phyloP scores from a whole-genome alignment of 352 stramenopile species.

The Thalassiosira hispida region DNA sequence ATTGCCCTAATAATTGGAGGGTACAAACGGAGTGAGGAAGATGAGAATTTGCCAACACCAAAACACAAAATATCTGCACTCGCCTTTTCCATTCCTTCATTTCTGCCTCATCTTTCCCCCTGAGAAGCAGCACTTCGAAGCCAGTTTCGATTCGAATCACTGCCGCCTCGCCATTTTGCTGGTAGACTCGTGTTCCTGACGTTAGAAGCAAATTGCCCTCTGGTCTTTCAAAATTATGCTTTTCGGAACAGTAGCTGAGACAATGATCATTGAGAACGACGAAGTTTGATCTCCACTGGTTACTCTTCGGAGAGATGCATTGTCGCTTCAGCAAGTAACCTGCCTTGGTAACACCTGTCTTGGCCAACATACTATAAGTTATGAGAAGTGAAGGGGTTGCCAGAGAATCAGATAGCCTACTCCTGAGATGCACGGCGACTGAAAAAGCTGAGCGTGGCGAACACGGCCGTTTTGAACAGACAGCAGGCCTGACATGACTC shows the following conservation, averaged over 20 bases:
- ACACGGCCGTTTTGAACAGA: too few species aligned
- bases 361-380: constrained; percentile 40
- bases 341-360: constrained; percentile 47
- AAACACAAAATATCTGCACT: constrained; percentile 7
- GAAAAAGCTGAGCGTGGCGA: too few species aligned
- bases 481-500: too few species aligned
- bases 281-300: constrained; percentile 42
- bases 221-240: constrained; percentile 37
- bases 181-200: constrained; percentile 43
- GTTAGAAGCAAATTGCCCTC: constrained; percentile 42
- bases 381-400: too few species aligned
- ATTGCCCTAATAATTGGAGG: constrained; percentile 25
- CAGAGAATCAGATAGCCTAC: too few species aligned
- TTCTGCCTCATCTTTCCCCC: constrained; percentile 32
- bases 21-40: neutral
- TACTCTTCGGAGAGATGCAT: constrained; percentile 14
- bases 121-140: constrained; percentile 31
- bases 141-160: constrained; percentile 51
- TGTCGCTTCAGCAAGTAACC: constrained; percentile 47
- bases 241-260: constrained; percentile 39
- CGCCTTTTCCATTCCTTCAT: constrained; percentile 47
- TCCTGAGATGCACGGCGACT: too few species aligned
- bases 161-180: constrained; percentile 30
- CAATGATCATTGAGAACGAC: constrained; percentile 50
- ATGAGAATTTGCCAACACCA: neutral